These are phyloP conservation scores for Endoconidiophora laricicola DNA, from an alignment of 2,329 filamentous ascomycete species.

Conservation along the genomic window DNA sequence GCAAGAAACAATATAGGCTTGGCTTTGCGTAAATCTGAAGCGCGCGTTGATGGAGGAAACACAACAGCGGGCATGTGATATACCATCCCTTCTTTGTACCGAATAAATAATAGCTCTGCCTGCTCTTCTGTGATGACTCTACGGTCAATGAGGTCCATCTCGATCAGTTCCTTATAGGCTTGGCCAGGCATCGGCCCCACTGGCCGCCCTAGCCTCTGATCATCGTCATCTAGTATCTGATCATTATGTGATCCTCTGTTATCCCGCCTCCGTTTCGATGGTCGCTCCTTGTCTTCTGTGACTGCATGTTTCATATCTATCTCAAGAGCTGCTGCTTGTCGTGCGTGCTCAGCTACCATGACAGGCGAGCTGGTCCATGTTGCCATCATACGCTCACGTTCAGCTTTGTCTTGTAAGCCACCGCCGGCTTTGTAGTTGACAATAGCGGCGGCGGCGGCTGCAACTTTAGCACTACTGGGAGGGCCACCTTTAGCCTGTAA, in stretches of 20 bases:
- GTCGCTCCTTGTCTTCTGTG: slow-evolving; percentile 2
- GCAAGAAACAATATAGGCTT: slow-evolving; percentile 56
- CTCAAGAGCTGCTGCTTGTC: slow-evolving; percentile 19
- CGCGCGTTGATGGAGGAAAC: slow-evolving; percentile 37
- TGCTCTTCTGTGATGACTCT: slow-evolving; percentile 39
- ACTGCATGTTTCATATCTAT: too few species aligned
- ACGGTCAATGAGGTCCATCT: slow-evolving; percentile 37
- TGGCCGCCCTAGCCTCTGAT: slow-evolving; percentile 9
- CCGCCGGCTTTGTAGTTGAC: slow-evolving; percentile 12
- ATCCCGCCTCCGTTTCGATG: slow-evolving; percentile 7
- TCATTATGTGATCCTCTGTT: too few species aligned
- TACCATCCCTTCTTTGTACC: slow-evolving; percentile 43
- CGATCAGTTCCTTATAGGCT: slow-evolving; percentile 5
- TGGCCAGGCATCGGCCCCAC: slow-evolving; percentile 11
- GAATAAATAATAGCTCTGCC: slow-evolving; percentile 37
- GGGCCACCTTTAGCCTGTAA: slow-evolving; percentile 38
- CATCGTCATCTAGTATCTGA: background rate
- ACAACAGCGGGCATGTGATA: slow-evolving; percentile 46
- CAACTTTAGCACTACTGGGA: slow-evolving; percentile 16
- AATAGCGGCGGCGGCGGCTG: slow-evolving; percentile 12
- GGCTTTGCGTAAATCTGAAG: slow-evolving; percentile 35
- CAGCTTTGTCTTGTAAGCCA: background rate
- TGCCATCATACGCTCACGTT: background rate
- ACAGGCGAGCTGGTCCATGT: slow-evolving; percentile 4
- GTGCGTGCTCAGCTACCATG: slow-evolving; percentile 11